These are phyloP conservation scores for Fistulifera solaris DNA, from an alignment of 108 stramenopile species.

Conservation along the genomic window DNA sequence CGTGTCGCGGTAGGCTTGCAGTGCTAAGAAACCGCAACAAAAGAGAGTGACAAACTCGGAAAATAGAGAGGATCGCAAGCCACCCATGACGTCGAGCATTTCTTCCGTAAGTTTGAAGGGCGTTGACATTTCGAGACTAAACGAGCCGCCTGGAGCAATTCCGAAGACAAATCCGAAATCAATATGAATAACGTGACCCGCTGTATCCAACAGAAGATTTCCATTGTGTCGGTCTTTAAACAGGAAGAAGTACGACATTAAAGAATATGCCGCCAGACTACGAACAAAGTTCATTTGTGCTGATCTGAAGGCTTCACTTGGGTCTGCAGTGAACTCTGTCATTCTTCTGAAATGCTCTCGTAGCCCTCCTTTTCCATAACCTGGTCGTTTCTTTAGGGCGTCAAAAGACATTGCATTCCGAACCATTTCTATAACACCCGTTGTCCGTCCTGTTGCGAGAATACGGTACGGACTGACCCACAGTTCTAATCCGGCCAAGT, in stretches of 20 bases:
- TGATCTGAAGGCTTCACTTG: constrained; percentile 63
- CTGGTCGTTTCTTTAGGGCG: constrained; percentile 91
- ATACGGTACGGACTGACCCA: constrained; percentile 93
- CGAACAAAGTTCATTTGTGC: constrained; percentile 76
- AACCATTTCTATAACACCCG: constrained; percentile 89
- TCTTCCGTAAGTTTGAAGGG: constrained; percentile 99
- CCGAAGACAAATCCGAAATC: constrained; percentile 98
- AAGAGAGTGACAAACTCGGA: constrained; percentile 93
- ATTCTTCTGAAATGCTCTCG: constrained; percentile 67
- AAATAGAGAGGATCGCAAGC: constrained; percentile 78
- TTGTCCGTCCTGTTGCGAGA: constrained; percentile 80
- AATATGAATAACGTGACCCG: constrained; percentile 97
- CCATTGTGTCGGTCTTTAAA: constrained; percentile 99
- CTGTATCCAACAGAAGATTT: constrained; percentile 90
- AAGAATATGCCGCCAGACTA: constrained; percentile 93
- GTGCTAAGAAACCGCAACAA: constrained; percentile 92
- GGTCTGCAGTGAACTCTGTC: constrained; percentile 78
- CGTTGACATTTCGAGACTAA: constrained; percentile 85
- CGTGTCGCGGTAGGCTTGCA: constrained; percentile 81
- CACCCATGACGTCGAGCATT: constrained; percentile 93
- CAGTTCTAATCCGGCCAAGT: constrained; percentile 77
- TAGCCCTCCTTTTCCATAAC: constrained; percentile 70
- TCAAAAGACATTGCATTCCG: constrained; percentile 91
- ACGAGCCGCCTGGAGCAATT: constrained; percentile 90
- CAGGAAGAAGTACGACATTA: constrained; percentile 91